Conservation (phyloP, 2,329 filamentous ascomycete species). For the Ophiocordyceps sinensis region DNA sequence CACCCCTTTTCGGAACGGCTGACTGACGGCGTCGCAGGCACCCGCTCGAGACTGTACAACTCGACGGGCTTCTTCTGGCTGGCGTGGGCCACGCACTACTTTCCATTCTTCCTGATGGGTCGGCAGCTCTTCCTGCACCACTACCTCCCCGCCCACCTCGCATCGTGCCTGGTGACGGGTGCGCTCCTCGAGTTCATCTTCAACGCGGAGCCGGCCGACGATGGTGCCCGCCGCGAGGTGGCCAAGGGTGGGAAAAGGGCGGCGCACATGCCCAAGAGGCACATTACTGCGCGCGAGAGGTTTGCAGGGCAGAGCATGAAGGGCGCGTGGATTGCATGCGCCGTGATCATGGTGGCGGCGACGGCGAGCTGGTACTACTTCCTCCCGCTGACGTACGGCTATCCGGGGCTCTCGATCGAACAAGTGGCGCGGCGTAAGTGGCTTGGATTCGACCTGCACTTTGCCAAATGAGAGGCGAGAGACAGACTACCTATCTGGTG, state of each 20-base stretch:
- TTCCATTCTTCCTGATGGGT: slow-evolving; percentile 96
- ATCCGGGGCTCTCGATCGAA: slow-evolving; percentile 68
- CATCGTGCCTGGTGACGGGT: slow-evolving; percentile 78
- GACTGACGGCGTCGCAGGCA: slow-evolving; percentile 40
- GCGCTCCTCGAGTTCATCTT: slow-evolving; percentile 93
- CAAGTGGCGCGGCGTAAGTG: slow-evolving; percentile 79
- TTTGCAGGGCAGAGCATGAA: slow-evolving; percentile 65
- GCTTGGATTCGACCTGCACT: slow-evolving; percentile 95
- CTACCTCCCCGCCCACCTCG: slow-evolving; percentile 88
- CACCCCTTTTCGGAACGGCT: background rate
- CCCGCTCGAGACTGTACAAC: slow-evolving; percentile 90
- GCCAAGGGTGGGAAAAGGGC: slow-evolving; percentile 28
- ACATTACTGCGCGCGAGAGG: slow-evolving; percentile 68
- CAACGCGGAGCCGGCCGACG: slow-evolving; percentile 63
- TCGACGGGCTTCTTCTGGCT: slow-evolving; percentile 99
- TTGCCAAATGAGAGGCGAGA: slow-evolving; percentile 62
- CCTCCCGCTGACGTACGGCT: slow-evolving; percentile 88
- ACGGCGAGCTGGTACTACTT: slow-evolving; percentile 84
- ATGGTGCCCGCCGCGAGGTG: slow-evolving; percentile 25
- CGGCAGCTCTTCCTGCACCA: slow-evolving; percentile 97
- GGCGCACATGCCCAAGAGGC: slow-evolving; percentile 32
- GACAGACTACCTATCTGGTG: background rate
- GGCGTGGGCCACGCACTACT: slow-evolving; percentile 92
- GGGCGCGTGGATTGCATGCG: slow-evolving; percentile 64
- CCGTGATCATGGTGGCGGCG: slow-evolving; percentile 52